Conservation (phyloP, 169 alveolate genomes). For the Nephromyces sp. region DNA sequence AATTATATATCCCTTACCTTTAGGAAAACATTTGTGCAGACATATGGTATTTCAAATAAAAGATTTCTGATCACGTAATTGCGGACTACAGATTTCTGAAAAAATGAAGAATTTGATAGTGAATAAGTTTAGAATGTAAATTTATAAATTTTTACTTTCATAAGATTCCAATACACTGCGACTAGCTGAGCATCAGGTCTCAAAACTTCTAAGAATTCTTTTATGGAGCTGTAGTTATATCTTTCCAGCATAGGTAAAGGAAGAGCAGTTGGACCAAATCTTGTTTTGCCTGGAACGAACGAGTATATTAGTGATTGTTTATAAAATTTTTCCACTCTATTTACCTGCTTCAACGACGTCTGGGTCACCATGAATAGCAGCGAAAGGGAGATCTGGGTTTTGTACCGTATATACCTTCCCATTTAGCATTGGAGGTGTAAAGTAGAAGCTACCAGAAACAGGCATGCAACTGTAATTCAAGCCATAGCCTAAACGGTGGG, state of each 20-base stretch:
- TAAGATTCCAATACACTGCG: conserved; percentile 51
- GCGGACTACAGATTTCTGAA: no score
- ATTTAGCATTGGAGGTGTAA: conserved; percentile 49
- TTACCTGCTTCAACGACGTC: conserved; percentile 43
- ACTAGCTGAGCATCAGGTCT: conserved; percentile 50
- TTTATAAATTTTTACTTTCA: conserved; percentile 32
- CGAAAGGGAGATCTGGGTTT: conserved; percentile 68
- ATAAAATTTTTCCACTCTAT: neutral
- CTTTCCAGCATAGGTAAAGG: conserved; percentile 71
- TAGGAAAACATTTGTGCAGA: conserved; percentile 51
- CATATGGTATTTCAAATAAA: conserved; percentile 60
- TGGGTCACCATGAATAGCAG: conserved; percentile 77
- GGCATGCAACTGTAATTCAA: conserved; percentile 66
- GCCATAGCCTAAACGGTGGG: conserved; percentile 67
- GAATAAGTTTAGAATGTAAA: neutral
- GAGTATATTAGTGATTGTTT: neutral
- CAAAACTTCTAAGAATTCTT: conserved; percentile 56
- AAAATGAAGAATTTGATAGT: no score
- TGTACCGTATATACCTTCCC: conserved; percentile 74
- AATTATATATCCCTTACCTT: conserved; percentile 12
- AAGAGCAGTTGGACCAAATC: conserved; percentile 73
- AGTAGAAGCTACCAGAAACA: conserved; percentile 71
- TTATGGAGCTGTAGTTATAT: conserved; percentile 49
- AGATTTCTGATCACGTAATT: conserved; percentile 58
- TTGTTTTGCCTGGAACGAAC: conserved; percentile 44